A percentile compares a stretch with the other conserved stretches of the same genome.
phyloP scores from a whole-genome alignment of 768 basidiomycete species.

The Hericium erinaceus region DNA sequence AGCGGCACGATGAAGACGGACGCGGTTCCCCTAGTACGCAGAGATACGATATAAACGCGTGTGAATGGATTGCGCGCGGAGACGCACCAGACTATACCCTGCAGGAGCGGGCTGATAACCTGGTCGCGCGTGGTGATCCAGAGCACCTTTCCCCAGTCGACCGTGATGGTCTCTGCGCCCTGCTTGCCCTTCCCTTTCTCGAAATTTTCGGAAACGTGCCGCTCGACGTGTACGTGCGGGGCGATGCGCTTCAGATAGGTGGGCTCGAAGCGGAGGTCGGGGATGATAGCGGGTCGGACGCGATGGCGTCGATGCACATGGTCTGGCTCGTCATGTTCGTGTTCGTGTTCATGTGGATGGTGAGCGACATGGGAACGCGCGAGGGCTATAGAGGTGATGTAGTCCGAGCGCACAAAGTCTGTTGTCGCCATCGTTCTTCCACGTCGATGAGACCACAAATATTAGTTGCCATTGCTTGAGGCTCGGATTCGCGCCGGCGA shows the following conservation, averaged over 20 bases:
- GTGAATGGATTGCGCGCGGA: background rate
- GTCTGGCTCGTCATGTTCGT: too few relatives aligned
- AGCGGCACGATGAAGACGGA: background rate
- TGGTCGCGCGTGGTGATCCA: constrained; percentile 66
- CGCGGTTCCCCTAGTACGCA: background rate
- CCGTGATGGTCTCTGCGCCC: constrained; percentile 21
- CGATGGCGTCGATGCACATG: background rate
- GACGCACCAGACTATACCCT: constrained; percentile 58
- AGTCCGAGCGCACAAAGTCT: constrained; percentile 5
- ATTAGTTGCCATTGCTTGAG: background rate
- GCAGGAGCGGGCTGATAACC: constrained; percentile 54
- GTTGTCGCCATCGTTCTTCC: constrained; percentile 6
- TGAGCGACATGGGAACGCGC: background rate
- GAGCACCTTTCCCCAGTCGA: constrained; percentile 48
- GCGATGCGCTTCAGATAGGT: constrained; percentile 57
- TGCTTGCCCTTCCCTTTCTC: constrained; percentile 25
- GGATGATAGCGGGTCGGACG: constrained; percentile 32
- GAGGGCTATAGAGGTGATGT: constrained; percentile 10
- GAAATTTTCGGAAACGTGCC: background rate
- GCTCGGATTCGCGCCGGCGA: background rate
- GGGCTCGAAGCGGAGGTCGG: constrained; percentile 70
- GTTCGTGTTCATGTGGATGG: background rate
- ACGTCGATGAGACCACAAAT: too few relatives aligned
- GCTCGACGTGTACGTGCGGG: constrained; percentile 37
- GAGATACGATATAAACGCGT: background rate